Percentiles rank a stretch among this genome's conserved stretches.
phyloP scores from a whole-genome alignment of 106 monocot genomes.

The Allium fistulosum region DNA sequence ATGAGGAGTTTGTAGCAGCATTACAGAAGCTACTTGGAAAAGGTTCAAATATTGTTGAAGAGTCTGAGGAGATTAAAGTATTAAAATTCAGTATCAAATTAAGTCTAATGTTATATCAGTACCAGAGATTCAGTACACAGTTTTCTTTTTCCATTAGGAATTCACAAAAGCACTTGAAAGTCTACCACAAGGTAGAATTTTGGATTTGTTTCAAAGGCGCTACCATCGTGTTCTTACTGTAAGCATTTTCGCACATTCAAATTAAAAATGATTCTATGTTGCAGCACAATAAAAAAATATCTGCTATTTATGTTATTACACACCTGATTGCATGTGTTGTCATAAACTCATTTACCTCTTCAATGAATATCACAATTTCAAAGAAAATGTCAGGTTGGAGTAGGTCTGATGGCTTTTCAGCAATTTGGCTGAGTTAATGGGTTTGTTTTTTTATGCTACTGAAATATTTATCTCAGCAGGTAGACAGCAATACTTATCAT shows the following conservation, averaged over 20 bases:
- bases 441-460: constrained; percentile 51
- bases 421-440: constrained; percentile 66
- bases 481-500: no score
- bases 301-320: neutral
- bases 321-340: no score
- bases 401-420: constrained; percentile 57
- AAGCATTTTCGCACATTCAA: constrained; percentile 16
- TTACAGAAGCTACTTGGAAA: constrained; percentile 32
- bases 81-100: neutral
- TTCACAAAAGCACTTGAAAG: constrained; percentile 28
- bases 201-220: constrained; percentile 35
- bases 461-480: constrained; percentile 63
- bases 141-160: constrained; percentile 27
- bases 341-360: no score
- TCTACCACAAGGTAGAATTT: constrained; percentile 33
- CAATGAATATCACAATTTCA: no score
- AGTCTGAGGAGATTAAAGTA: constrained; percentile 53
- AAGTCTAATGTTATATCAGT: no score
- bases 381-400: constrained; percentile 27
- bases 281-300: neutral
- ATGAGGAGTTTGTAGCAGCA: constrained; percentile 39
- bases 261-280: neutral
- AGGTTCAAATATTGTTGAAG: constrained; percentile 18
- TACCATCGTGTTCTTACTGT: constrained; percentile 42
- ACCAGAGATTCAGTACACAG: neutral